A percentile compares a stretch with the other conserved stretches of the same genome.
Evolutionary conservation across 2,329 filamentous ascomycete genomes (phyloP).

Genomic region (Plectosphaerella plurivora): DNA sequence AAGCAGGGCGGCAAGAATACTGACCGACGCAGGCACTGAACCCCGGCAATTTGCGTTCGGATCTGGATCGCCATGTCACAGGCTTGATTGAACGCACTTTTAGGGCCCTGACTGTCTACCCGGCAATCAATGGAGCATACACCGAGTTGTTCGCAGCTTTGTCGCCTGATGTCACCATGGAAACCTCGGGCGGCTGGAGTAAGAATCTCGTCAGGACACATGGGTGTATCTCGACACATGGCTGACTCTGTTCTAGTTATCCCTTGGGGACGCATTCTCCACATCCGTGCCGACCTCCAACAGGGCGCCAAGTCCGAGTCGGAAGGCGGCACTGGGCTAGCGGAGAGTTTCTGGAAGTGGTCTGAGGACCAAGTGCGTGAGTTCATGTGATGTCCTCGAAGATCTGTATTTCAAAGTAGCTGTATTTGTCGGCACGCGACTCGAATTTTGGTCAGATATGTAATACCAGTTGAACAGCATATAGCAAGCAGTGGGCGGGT

Average conservation of each 20-base stretch:
- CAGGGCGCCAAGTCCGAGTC: conserved; percentile 20
- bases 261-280: conserved; percentile 31
- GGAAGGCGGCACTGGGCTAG: conserved; percentile 32
- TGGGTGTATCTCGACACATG: not conserved
- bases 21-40: conserved; percentile 21
- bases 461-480: too few relatives aligned
- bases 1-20: not conserved
- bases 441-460: too few relatives aligned
- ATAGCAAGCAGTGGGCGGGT: too few relatives aligned
- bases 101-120: conserved; percentile 15
- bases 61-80: conserved; percentile 19
- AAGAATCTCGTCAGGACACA: conserved; percentile 1
- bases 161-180: conserved; percentile 35
- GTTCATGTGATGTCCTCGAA: not conserved
- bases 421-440: too few relatives aligned
- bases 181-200: conserved; percentile 27
- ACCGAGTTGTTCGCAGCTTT: conserved; percentile 42
- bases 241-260: conserved; percentile 18
- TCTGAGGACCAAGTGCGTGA: conserved; percentile 29
- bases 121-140: conserved; percentile 36
- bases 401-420: not conserved
- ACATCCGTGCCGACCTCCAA: conserved; percentile 22
- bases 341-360: conserved; percentile 36
- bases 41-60: conserved; percentile 33
- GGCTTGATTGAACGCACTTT: conserved; percentile 7